phyloP scores from a whole-genome alignment of 2,329 filamentous ascomycete genomes.

The Xylaria sp. region DNA sequence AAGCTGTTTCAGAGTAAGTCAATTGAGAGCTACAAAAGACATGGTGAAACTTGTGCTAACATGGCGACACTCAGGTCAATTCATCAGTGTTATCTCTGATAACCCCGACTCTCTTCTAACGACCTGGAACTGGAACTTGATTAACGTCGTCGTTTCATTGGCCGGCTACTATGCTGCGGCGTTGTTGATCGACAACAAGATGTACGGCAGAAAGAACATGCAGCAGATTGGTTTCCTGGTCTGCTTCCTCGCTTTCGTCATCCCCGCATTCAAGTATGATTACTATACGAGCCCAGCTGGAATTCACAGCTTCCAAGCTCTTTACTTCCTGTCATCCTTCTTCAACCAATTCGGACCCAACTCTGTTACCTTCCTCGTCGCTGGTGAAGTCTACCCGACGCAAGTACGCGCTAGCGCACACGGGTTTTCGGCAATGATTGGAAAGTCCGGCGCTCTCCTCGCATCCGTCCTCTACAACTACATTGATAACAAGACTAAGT shows the following conservation, averaged over 20 bases:
- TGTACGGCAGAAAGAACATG: slow-evolving; percentile 97
- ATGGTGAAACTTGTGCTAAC: slow-evolving; percentile 14
- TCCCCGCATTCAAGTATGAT: slow-evolving; percentile 87
- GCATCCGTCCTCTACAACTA: slow-evolving; percentile 95
- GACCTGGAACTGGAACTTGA: slow-evolving; percentile 90
- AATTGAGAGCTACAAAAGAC: too few relatives aligned
- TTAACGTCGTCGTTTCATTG: slow-evolving; percentile 89
- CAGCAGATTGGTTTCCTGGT: slow-evolving; percentile 92
- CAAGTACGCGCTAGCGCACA: slow-evolving; percentile 93
- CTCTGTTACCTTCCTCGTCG: slow-evolving; percentile 94
- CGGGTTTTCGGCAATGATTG: slow-evolving; percentile 91
- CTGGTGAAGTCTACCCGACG: slow-evolving; percentile 95
- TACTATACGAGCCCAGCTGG: slow-evolving; percentile 80
- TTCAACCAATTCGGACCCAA: slow-evolving; percentile 99
- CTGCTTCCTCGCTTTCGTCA: slow-evolving; percentile 92
- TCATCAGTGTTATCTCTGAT: slow-evolving; percentile 83
- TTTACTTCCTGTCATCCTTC: slow-evolving; percentile 98
- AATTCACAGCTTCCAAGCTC: slow-evolving; percentile 92
- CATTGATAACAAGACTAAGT: slow-evolving; percentile 85
- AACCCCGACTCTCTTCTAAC: slow-evolving; percentile 79
- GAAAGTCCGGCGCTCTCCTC: slow-evolving; percentile 88
- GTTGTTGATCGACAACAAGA: slow-evolving; percentile 92
- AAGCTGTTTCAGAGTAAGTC: slow-evolving; percentile 84
- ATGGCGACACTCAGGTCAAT: slow-evolving; percentile 62
- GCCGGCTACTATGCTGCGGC: slow-evolving; percentile 91